phyloP scores from a whole-genome alignment of 2,329 filamentous ascomycete species.

The Aspergillus jensenii region DNA sequence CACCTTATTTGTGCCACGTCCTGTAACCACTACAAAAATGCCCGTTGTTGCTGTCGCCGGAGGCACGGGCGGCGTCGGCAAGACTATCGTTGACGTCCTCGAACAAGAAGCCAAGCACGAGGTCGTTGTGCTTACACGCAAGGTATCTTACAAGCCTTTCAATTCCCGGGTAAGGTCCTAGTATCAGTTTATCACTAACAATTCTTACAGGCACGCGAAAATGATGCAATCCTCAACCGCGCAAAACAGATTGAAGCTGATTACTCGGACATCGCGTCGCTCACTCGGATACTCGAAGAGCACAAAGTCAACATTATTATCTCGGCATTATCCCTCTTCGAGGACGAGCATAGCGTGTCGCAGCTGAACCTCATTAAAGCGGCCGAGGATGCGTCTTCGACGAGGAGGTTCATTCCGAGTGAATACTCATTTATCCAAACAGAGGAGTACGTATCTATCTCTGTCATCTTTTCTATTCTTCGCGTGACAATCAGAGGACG shows the following conservation, averaged over 20 bases:
- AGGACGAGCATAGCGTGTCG: conserved; percentile 27
- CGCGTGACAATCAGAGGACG: no score
- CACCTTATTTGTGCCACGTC: no score
- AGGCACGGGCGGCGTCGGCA: conserved; percentile 49
- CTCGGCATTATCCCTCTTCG: conserved; percentile 40
- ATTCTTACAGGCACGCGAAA: not conserved
- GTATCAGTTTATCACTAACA: not conserved
- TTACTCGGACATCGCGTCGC: conserved; percentile 32
- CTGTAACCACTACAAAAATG: conserved; percentile 27
- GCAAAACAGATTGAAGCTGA: conserved; percentile 28
- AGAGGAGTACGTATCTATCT: conserved; percentile 24
- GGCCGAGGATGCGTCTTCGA: conserved; percentile 38
- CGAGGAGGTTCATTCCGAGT: conserved; percentile 46
- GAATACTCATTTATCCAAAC: conserved; percentile 41
- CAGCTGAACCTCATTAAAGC: conserved; percentile 49
- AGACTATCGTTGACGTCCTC: conserved; percentile 48
- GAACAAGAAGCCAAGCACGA: conserved; percentile 32
- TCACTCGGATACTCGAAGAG: conserved; percentile 30
- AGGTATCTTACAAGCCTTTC: conserved; percentile 25
- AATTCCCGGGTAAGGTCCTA: no score
- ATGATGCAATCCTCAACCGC: conserved; percentile 3
- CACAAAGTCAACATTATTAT: conserved; percentile 48
- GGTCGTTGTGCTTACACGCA: conserved; percentile 44
- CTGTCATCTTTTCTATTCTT: not conserved
- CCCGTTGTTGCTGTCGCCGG: conserved; percentile 48